Base-by-base conservation (phyloP, 2,329 filamentous ascomycete species). In the Colletotrichum gigasporum region DNA sequence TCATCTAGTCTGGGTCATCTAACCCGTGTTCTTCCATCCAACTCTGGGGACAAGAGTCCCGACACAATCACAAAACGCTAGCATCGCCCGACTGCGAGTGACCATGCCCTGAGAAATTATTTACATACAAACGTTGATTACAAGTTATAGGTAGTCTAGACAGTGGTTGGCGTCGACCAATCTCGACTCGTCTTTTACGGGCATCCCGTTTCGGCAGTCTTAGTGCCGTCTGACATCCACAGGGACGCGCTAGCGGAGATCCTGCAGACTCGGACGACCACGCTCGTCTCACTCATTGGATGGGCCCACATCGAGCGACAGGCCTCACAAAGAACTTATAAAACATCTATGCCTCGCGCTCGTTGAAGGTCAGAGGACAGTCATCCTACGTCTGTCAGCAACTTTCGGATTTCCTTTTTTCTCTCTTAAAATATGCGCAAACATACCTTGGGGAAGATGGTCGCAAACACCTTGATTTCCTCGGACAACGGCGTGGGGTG, bases 381-480 rank as follows among this genome's bases (percentile, higher is more conserved):
- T 96, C 91, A 75, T 96, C 93, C 92, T 95, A 68, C 67, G 71
- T 70, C 63, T 59, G 48, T 65, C 39, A 67, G 66, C 34, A 37
- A 16, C 10, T 8, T 48, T 35, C 18, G 16, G 12, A n/a, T n/a
- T 35, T 41, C 2, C 2, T 24, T 22, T 7, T 58, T 37, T 22
- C 59, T 70, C 50, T 69, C 67, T 47, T 8, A 30, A 11, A 16
- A 22, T 20, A 24, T 10, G 9, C 16, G 18, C 6, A 37, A 53
- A 81, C 90, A 78, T 81, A 96, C 94, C 91, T 91, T 91, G 60
- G 96, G 96, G 86, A 99, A 99, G 71, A 99, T 97, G 26, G 94
- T 97, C 39, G 96, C 96, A 81, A 98, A 99, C 70, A 98, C 95
- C 83, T 97, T 95, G 79, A 99, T 98, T 79, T 97, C 90, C 81